Evolutionary conservation across 1,284 basidiomycete species (phyloP), one percentile per base, ranked within the genome.

Genomic region (Moesziomyces parantarcticus): DNA sequence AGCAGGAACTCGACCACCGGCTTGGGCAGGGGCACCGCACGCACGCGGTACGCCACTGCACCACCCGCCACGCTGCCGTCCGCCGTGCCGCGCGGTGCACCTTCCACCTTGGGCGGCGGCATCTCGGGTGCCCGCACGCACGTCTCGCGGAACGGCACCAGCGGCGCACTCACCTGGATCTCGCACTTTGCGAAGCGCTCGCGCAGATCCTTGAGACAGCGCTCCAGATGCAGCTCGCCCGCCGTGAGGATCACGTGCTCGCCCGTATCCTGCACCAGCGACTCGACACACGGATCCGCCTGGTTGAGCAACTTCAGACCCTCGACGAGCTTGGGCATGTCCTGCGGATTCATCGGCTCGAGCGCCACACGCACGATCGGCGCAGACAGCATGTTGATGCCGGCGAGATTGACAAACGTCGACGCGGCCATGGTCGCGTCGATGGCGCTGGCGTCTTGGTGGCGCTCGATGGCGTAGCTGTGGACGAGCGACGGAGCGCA

Each of bases 221-320:
- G 89, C 92, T 99, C 96, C 22, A 99, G 86, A 84, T 99, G 97
- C 58, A 99, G 86, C 83, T 99, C 97, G 56, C 97, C 97, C 0
- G 97, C 97, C 8, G 93, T 93, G 66, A 98, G 85, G 75, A 99
- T 97, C 57, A 99, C 97, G 84, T 97, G 92, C 85, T 99, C 97
- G 42, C 97, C 97, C 0, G 94, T 97, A 78, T 94, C 90, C 84
- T 99, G 96, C 68, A 98, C 93, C 82, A 97, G 92, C 0, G 92
- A 95, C 84, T 99, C 94, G 18, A 97, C 96, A 77, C 95, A 99
- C 1, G 97, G 96, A 85, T 99, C 97, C 5, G 95, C 91, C 84
- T 98, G 95, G 79, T 92, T 92, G 29, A 99, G 89, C 32, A 99
- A 87, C 76, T 91, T 92, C 53, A 99, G 86, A 0, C 97, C 97